Conservation (phyloP, 1,284 basidiomycete genomes). For the Apiotrichum brassicae region DNA sequence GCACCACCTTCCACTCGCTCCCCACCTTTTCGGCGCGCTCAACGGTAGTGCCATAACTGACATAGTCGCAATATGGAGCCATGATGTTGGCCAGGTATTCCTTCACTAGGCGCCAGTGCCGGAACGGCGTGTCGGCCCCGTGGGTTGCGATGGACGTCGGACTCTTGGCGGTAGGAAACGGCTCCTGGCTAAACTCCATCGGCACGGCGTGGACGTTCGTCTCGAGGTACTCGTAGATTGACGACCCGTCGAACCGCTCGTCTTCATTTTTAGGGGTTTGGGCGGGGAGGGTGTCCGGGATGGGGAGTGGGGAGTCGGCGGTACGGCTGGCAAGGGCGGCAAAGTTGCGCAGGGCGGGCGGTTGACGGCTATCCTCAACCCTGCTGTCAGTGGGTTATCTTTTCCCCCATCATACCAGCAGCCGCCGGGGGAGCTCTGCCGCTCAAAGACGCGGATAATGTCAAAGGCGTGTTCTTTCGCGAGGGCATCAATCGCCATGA, state of each 20-base stretch:
- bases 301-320: constrained; percentile 3
- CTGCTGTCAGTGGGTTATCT: background rate
- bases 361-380: constrained; percentile 10
- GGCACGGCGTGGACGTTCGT: constrained; percentile 7
- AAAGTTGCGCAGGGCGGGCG: constrained; percentile 2
- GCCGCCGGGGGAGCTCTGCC: constrained; percentile 49
- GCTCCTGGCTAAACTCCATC: constrained; percentile 7
- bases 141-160: background rate
- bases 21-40: constrained; percentile 49
- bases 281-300: constrained; percentile 1
- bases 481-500: constrained; percentile 32
- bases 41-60: constrained; percentile 52
- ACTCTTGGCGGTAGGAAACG: constrained; percentile 2
- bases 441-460: constrained; percentile 49
- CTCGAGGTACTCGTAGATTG: constrained; percentile 12
- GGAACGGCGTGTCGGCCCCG: constrained; percentile 7
- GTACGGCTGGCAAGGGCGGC: constrained; percentile 2
- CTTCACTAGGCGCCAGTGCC: constrained; percentile 5
- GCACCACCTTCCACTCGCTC: constrained; percentile 21
- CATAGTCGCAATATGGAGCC: constrained; percentile 42
- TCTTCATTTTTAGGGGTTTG: background rate
- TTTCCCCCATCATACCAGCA: constrained; percentile 44
- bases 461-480: constrained; percentile 28
- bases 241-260: constrained; percentile 4
- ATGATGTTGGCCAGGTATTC: constrained; percentile 36